Percentiles rank a stretch among this genome's conserved stretches.
These are phyloP conservation scores for Closterium sp. DNA, from an alignment of 139 green algal genomes.

Conservation along the genomic window DNA sequence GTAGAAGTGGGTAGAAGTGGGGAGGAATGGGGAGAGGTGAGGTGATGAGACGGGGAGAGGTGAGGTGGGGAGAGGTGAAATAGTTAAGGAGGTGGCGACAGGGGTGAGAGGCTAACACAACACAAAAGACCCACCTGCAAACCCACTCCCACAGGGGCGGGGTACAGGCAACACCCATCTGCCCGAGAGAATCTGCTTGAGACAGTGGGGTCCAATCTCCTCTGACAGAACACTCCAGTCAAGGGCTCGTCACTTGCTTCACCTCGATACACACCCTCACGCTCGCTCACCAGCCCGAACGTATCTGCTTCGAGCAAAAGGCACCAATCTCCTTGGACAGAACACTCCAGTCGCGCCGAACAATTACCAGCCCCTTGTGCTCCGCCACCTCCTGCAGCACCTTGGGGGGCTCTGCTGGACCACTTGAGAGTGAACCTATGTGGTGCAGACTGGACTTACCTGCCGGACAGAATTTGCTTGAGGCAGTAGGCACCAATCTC, in stretches of 20 bases:
- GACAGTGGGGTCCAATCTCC: slow-evolving; percentile 75
- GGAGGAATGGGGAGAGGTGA: not conserved
- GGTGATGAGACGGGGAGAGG: not conserved
- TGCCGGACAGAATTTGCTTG: slow-evolving; percentile 74
- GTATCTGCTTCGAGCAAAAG: slow-evolving; percentile 76
- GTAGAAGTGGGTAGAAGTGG: not conserved
- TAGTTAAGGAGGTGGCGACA: too few species aligned
- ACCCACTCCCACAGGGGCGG: too few species aligned
- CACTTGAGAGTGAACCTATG: too few species aligned
- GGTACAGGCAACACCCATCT: too few species aligned
- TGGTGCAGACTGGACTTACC: not conserved
- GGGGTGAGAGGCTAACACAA: not conserved
- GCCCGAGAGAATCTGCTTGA: slow-evolving; percentile 80
- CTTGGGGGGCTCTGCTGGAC: not conserved
- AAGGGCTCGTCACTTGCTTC: too few species aligned
- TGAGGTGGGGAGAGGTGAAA: not conserved
- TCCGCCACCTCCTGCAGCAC: slow-evolving; percentile 64
- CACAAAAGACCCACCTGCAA: too few species aligned
- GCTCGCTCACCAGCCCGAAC: slow-evolving; percentile 65
- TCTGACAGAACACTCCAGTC: slow-evolving; percentile 95
- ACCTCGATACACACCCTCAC: too few species aligned
- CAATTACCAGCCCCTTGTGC: slow-evolving; percentile 96
- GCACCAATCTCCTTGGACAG: slow-evolving; percentile 88
- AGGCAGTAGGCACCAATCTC: slow-evolving; percentile 81
- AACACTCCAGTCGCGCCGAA: slow-evolving; percentile 92